Evolutionary conservation across 2,329 filamentous ascomycete species (phyloP).

Genomic region (Trichoderma sp.): DNA sequence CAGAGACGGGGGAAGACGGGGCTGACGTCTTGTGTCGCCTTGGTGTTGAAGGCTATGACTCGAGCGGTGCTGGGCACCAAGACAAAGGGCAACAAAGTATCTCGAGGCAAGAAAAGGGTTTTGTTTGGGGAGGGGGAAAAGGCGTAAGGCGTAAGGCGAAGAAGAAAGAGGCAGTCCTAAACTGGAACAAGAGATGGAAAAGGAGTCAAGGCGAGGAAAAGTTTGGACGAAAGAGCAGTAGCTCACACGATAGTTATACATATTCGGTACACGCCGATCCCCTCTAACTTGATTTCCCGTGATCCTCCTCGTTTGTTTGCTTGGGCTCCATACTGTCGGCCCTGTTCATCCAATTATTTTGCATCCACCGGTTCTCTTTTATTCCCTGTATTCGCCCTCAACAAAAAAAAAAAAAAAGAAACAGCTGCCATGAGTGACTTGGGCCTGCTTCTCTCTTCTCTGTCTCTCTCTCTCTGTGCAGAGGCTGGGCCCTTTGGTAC

Average conservation of each 20-base stretch:
- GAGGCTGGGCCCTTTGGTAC: conserved; percentile 17
- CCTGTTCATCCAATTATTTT: conserved; percentile 22
- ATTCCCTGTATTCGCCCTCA: conserved; percentile 7
- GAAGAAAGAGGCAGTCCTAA: background rate
- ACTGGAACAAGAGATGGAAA: background rate
- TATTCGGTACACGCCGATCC: background rate
- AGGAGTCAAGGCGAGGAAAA: conserved; percentile 1
- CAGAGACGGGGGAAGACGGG: conserved; percentile 15
- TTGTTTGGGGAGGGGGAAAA: background rate
- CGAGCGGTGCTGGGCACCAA: background rate
- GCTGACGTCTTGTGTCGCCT: conserved; percentile 25
- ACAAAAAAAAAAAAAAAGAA: background rate
- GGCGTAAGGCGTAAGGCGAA: background rate
- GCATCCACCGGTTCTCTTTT: background rate
- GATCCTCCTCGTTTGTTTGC: background rate
- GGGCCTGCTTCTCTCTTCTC: background rate
- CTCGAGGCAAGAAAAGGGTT: background rate
- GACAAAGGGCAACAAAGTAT: background rate
- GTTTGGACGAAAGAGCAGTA: conserved; percentile 8
- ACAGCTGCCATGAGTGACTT: conserved; percentile 6
- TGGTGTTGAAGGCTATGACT: conserved; percentile 14
- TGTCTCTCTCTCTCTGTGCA: background rate
- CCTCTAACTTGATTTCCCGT: conserved; percentile 10
- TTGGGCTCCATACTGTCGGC: conserved; percentile 12
- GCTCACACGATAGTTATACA: conserved; percentile 18